These are phyloP conservation scores for Populus tremula DNA, from an alignment of 345 rosid species.

Conservation along the genomic window DNA sequence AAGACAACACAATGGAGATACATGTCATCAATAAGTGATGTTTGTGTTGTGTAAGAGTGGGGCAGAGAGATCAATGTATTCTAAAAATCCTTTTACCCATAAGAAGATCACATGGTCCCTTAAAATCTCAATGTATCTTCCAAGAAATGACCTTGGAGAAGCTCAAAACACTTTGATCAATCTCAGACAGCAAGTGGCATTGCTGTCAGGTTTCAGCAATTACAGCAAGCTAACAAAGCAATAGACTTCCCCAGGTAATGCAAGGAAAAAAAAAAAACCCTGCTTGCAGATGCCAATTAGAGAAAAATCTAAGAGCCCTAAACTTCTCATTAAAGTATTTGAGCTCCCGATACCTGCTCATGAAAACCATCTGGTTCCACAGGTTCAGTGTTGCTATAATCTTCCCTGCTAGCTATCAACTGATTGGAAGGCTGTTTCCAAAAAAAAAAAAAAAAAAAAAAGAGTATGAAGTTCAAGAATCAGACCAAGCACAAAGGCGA, in stretches of 20 bases:
- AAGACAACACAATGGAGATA: neutral
- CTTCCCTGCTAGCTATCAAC: constrained; percentile 49
- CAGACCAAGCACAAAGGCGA: neutral
- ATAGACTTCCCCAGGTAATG: neutral
- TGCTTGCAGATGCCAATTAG: neutral
- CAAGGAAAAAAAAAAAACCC: neutral
- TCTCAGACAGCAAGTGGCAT: neutral
- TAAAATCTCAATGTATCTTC: neutral
- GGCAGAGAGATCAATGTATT: neutral
- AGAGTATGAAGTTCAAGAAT: constrained; percentile 9
- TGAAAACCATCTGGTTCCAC: constrained; percentile 76
- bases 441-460: constrained; percentile 17
- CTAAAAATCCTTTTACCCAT: neutral
- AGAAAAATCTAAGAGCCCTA: neutral
- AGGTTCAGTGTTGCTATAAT: constrained; percentile 42
- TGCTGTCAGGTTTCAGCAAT: neutral
- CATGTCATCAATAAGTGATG: neutral
- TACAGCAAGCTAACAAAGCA: neutral
- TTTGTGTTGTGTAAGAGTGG: neutral
- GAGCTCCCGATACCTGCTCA: constrained; percentile 55
- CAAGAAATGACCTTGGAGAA: neutral
- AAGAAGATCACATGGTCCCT: neutral
- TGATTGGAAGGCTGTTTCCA: constrained; percentile 47
- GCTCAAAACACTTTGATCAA: neutral
- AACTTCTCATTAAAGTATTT: neutral